Evolutionary conservation across 2,329 filamentous ascomycete genomes (phyloP), one percentile per base, ranked within the genome.

Genomic region (Elsinoe necatrix): DNA sequence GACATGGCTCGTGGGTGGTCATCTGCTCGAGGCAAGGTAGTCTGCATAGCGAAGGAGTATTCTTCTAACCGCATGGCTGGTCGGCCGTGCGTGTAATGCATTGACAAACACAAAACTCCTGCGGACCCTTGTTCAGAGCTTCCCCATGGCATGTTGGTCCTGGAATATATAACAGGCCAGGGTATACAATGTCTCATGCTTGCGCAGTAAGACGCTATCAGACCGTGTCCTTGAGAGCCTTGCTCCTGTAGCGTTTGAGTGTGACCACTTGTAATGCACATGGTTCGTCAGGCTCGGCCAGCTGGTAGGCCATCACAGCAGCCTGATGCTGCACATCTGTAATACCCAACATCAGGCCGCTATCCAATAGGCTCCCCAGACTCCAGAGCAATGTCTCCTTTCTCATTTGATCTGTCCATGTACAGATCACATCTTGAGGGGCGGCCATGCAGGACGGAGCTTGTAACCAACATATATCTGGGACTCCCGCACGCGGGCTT

Each of bases 41-140:
- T 50, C 9, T 50, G 45, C 45, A 50, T 50, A 50, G 45, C 45
- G 45, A 16, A 3, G 39, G 39, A 43, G 39, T 43, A 43, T 43
- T 43, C 39, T 43, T 43, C 21, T n/a, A 14, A 20, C 7, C 16
- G 4, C 39, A 20, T 43, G 6, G 16, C 39, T 6, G 6, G n/a
- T 23, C 4, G 6, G 39, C 18, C 12, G 7, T 43, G 16, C 12
- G 16, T 9, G 16, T 21, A 21, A 20, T 20, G 39, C 16, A 43
- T 29, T 29, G n/a, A 43, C 39, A 43, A 20, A 21, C 7, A 43
- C 21, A 23, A 43, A 41, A 41, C 12, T 20, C 37, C 37, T n/a
- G n/a, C n/a, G n/a, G n/a, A n/a, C n/a, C 35, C 4, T 5, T 14
- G 12, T 14, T 39, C 27, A 29, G 27, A 29, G 27, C 27, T 29